Evolutionary conservation across 352 stramenopile genomes (phyloP), one percentile per base, ranked within the genome.

Genomic region (Pythium phragmiticola): DNA sequence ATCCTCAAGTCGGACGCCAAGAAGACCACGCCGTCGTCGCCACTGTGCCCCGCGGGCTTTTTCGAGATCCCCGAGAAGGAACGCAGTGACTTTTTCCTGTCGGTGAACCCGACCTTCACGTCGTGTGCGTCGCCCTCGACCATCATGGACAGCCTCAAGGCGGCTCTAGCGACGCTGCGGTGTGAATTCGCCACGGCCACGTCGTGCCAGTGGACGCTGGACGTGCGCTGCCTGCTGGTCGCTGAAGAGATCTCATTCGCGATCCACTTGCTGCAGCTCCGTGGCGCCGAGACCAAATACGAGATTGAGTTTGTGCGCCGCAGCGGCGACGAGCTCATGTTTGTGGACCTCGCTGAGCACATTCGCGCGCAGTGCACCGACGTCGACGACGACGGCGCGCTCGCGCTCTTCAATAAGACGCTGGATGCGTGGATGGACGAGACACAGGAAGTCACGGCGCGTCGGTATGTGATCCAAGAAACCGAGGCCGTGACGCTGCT

Each of bases 181-280:
- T 88, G 79, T 52, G 68, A 70, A 5, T 67, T 81, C 21, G 56
- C 74, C 2, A 50, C 71, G 13, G 58, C 76, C 48, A 68, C 72
- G 52, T 54, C 59, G 6, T 68, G 51, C n/a, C 60, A 62, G 42
- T 90, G 77, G 78, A 73, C 73, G 8, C 58, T 90, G 12, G 59
- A 71, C 21, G 83, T 78, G 19, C 70, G 64, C 52, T 85, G 79
- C 69, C 60, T 92, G 11, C 81, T 82, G 55, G 81, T 90, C 13
- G 83, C 79, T 2, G 81, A 92, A 53, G 74, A 87, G 61, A 76
- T 92, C n/a, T 63, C 54, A 16, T 88, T 92, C 64, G 68, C 59
- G 16, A 67, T 90, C 57, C 63, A 75, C 26, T 68, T 92, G 58
- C 75, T 72, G 41, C 74, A 85, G 53, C 54, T 80, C 23, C 60